A percentile compares a stretch with the other conserved stretches of the same genome.
These are phyloP conservation scores for Ogataea pignaliae DNA, from an alignment of 805 yeast species.

Conservation along the genomic window DNA sequence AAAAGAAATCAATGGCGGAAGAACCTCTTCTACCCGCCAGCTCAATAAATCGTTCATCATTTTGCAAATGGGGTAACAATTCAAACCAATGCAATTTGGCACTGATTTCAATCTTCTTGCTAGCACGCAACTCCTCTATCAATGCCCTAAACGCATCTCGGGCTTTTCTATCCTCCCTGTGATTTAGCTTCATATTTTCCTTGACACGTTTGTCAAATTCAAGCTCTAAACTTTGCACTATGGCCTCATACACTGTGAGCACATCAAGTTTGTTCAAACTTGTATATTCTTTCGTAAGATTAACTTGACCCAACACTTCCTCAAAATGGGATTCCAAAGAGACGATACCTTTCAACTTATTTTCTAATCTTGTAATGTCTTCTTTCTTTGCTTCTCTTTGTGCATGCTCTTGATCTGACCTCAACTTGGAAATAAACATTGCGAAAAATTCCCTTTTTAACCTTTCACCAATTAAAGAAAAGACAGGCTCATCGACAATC, in stretches of 20 bases:
- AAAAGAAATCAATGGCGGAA: constrained; percentile 66
- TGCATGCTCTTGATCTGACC: constrained; percentile 27
- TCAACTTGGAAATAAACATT: constrained; percentile 42
- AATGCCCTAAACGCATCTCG: constrained; percentile 54
- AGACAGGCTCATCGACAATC: constrained; percentile 62
- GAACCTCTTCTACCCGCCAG: constrained; percentile 78
- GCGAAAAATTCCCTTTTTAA: constrained; percentile 52
- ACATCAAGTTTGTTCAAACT: constrained; percentile 55
- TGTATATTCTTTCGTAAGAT: constrained; percentile 9
- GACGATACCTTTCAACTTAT: constrained; percentile 35
- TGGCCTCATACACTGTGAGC: constrained; percentile 43
- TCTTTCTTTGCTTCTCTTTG: constrained; percentile 32
- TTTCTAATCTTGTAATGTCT: constrained; percentile 50
- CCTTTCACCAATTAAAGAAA: constrained; percentile 53
- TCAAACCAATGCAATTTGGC: constrained; percentile 61
- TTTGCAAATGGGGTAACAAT: constrained; percentile 44
- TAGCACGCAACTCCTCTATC: constrained; percentile 33
- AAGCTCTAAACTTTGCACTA: constrained; percentile 27
- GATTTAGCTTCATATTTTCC: constrained; percentile 37
- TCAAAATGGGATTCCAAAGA: constrained; percentile 18
- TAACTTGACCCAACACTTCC: constrained; percentile 6
- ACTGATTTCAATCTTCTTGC: constrained; percentile 22
- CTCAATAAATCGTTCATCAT: constrained; percentile 52
- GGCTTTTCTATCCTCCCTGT: constrained; percentile 58
- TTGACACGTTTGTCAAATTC: constrained; percentile 26